phyloP scores from a whole-genome alignment of 2,329 filamentous ascomycete species.

The Fusarium circinatum region DNA sequence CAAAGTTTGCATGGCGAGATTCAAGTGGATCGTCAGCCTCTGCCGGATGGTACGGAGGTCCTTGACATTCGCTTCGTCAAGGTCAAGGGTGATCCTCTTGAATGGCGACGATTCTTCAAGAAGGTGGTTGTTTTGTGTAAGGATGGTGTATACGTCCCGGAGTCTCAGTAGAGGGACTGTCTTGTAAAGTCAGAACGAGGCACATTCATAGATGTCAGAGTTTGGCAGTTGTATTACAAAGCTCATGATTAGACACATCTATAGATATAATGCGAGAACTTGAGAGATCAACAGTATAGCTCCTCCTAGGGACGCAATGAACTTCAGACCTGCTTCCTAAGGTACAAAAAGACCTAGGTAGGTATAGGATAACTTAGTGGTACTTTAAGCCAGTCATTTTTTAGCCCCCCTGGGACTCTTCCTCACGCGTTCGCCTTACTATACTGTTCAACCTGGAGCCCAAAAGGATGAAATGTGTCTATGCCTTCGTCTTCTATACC shows the following conservation, averaged over 20 bases:
- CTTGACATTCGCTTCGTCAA: conserved; percentile 93
- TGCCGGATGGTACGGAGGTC: conserved; percentile 68
- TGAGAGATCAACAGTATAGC: background rate
- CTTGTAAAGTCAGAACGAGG: conserved; percentile 19
- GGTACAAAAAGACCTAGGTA: background rate
- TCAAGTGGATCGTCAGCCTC: conserved; percentile 72
- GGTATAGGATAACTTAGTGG: background rate
- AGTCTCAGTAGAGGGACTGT: conserved; percentile 47
- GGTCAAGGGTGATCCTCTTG: conserved; percentile 92
- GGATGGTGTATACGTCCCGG: conserved; percentile 76
- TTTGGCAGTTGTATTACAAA: conserved; percentile 1
- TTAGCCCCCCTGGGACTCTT: background rate
- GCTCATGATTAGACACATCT: conserved; percentile 2
- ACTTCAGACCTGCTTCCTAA: too few relatives aligned
- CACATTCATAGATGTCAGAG: background rate
- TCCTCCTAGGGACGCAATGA: background rate
- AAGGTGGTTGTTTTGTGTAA: conserved; percentile 89
- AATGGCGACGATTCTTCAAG: conserved; percentile 98
- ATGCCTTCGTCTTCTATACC: background rate
- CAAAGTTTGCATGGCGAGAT: conserved; percentile 82
- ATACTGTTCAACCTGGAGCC: background rate
- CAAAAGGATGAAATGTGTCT: background rate
- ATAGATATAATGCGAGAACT: background rate
- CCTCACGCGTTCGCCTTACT: background rate
- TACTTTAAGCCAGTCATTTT: background rate